Percentiles rank a stretch among this genome's conserved stretches.
Conservation (phyloP, 805 yeast species). For the Naumovozyma baii region DNA sequence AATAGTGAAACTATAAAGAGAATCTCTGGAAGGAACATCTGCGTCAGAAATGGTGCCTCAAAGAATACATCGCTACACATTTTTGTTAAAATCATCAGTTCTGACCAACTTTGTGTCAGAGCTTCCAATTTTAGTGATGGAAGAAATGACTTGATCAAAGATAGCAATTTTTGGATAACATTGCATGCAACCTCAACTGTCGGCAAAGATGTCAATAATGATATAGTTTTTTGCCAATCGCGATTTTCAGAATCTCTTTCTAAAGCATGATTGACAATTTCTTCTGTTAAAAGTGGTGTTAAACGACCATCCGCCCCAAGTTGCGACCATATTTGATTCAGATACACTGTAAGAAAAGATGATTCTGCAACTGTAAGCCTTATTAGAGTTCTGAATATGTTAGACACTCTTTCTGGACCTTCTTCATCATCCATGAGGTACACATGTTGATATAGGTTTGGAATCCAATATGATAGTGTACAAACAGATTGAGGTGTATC, state of each 20-base stretch:
- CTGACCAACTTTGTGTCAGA: slow-evolving; percentile 49
- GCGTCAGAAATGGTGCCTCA: slow-evolving; percentile 51
- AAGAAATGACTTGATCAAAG: slow-evolving; percentile 41
- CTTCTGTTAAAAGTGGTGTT: slow-evolving; percentile 52
- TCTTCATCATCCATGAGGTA: slow-evolving; percentile 40
- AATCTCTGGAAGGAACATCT: slow-evolving; percentile 58
- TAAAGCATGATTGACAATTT: slow-evolving; percentile 57
- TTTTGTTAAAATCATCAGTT: slow-evolving; percentile 54
- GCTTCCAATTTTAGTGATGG: slow-evolving; percentile 32
- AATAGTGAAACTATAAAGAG: slow-evolving; percentile 53
- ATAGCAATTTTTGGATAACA: slow-evolving; percentile 45
- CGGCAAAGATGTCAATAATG: slow-evolving; percentile 51
- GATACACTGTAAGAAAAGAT: slow-evolving; percentile 40
- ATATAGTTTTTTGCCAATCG: slow-evolving; percentile 52
- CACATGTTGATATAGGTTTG: slow-evolving; percentile 48
- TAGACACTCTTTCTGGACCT: slow-evolving; percentile 50
- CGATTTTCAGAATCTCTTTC: slow-evolving; percentile 63
- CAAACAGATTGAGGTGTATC: slow-evolving; percentile 12
- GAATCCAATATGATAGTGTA: slow-evolving; percentile 57
- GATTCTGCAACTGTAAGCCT: slow-evolving; percentile 42
- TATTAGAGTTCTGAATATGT: slow-evolving; percentile 51
- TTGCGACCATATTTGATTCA: slow-evolving; percentile 57
- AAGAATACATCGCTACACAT: slow-evolving; percentile 56
- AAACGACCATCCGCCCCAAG: slow-evolving; percentile 53
- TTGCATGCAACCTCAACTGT: slow-evolving; percentile 59